A percentile compares a stretch with the other conserved stretches of the same genome.
Evolutionary conservation across 2,329 filamentous ascomycete species (phyloP).

Genomic region (Fusarium drepaniforme): DNA sequence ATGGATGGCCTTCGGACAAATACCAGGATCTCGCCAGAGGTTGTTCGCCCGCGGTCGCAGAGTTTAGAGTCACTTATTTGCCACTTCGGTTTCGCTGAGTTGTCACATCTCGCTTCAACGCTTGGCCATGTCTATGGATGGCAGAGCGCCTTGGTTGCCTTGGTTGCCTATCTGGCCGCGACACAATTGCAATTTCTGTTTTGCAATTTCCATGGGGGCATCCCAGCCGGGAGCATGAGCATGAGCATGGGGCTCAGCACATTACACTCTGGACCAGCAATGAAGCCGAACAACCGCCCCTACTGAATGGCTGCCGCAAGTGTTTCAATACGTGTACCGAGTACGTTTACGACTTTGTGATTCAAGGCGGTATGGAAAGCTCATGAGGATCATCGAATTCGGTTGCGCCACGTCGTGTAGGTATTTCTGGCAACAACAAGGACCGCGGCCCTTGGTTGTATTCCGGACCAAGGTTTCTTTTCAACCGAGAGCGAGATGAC

Average conservation of each 20-base stretch:
- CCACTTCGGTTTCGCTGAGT: constrained; percentile 25
- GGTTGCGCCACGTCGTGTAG: constrained; percentile 13
- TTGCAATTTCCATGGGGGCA: constrained; percentile 15
- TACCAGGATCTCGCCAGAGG: constrained; percentile 11
- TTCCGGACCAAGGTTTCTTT: neutral
- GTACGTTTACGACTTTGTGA: constrained; percentile 12
- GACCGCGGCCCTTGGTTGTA: neutral
- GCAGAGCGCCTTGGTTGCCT: neutral
- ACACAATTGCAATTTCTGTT: neutral
- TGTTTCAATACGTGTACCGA: constrained; percentile 1
- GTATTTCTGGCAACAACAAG: neutral
- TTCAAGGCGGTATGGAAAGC: constrained; percentile 15
- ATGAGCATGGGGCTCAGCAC: neutral
- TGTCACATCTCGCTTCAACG: constrained; percentile 31
- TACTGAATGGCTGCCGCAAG: neutral
- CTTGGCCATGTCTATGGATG: constrained; percentile 9
- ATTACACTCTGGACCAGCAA: neutral
- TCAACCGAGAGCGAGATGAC: neutral
- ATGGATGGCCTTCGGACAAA: constrained; percentile 19
- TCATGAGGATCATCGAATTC: constrained; percentile 26
- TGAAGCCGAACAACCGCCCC: neutral
- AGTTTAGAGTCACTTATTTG: constrained; percentile 10
- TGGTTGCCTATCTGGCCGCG: neutral
- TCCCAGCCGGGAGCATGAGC: constrained; percentile 14
- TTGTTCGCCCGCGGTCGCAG: constrained; percentile 5